Evolutionary conservation across 345 rosid species (phyloP), one percentile per base, ranked within the genome.

Genomic region (Acer saccharum): DNA sequence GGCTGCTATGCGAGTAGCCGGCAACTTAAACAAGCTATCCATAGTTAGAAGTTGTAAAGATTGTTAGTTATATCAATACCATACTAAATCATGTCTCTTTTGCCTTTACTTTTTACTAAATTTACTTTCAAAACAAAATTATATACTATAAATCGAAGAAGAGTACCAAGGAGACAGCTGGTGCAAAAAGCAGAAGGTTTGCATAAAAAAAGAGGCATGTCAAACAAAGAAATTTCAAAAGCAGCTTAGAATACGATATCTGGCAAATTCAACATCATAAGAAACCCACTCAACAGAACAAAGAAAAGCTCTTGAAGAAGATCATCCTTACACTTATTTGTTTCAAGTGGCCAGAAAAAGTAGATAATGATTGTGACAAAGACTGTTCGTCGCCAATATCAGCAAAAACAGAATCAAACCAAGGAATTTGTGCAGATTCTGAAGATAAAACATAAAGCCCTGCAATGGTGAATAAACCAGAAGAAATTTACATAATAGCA

Each of bases 311-410:
- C 70, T 10, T 43, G 25, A 84, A 78, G 68, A 70, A 72, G 13
- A 54, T 64, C 80, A 76, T 78, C 70, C 97, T 86, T 81, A 95
- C 99, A 83, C 89, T 88, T 67, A 95, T 91, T 84, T 93, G 98
- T 75, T 92, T 93, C 87, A 93, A 82, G 80, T 92, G 99, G 77
- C 97, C 95, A 72, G 99, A 95, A 81, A 93, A 95, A 76, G 99
- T 93, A 77, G 99, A 95, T 76, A 95, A 80, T 75, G 97, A 95
- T 82, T 93, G 98, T 27, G 92, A 86, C 82, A 95, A 80, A 62
- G 99, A 95, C 77, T 95, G 97, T 72, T 95, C 99, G 80, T 93
- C 98, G 18, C 98, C 98, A 84, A 95, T 93, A 82, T 95, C 97
- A 82, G 98, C 98, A 77, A 90, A 95, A 82, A 95, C 86, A 65